Evolutionary conservation across 768 basidiomycete genomes (phyloP).

Genomic region (Lactarius psammicola): DNA sequence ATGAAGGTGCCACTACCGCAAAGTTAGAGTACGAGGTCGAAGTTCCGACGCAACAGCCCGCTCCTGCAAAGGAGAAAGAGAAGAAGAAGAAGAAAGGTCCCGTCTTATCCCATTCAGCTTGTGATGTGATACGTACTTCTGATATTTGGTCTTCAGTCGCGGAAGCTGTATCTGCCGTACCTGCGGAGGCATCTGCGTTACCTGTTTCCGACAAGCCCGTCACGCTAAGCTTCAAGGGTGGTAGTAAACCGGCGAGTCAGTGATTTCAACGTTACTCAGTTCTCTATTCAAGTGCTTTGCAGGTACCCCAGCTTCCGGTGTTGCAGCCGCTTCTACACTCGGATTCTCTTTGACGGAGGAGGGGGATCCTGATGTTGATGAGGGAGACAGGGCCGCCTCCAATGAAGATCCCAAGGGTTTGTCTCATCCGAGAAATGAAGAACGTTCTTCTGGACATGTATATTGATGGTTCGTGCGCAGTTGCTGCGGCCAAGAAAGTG

Average conservation of each 20-base stretch:
- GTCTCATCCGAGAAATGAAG: constrained; percentile 35
- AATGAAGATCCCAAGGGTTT: constrained; percentile 52
- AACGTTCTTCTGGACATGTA: constrained; percentile 30
- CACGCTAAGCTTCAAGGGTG: constrained; percentile 62
- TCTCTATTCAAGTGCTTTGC: background rate
- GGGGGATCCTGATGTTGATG: constrained; percentile 40
- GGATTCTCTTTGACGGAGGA: constrained; percentile 72
- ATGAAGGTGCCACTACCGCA: constrained; percentile 75
- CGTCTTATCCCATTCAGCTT: background rate
- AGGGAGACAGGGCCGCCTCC: constrained; percentile 38
- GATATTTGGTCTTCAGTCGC: constrained; percentile 2
- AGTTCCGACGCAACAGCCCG: constrained; percentile 43
- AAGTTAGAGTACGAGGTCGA: constrained; percentile 80
- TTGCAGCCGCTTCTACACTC: constrained; percentile 45
- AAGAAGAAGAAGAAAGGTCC: constrained; percentile 59
- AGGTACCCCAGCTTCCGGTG: constrained; percentile 32
- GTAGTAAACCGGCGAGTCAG: constrained; percentile 28
- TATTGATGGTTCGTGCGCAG: constrained; percentile 40
- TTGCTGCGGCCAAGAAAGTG: constrained; percentile 61
- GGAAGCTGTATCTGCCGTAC: constrained; percentile 9
- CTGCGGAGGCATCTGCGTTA: constrained; percentile 57
- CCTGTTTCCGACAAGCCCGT: constrained; percentile 81
- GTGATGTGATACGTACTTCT: background rate
- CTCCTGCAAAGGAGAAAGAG: constrained; percentile 56
- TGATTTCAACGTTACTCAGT: constrained; percentile 23